These are phyloP conservation scores for Ceratocystis cubensis DNA, from an alignment of 2,329 filamentous ascomycete genomes.

Conservation along the genomic window DNA sequence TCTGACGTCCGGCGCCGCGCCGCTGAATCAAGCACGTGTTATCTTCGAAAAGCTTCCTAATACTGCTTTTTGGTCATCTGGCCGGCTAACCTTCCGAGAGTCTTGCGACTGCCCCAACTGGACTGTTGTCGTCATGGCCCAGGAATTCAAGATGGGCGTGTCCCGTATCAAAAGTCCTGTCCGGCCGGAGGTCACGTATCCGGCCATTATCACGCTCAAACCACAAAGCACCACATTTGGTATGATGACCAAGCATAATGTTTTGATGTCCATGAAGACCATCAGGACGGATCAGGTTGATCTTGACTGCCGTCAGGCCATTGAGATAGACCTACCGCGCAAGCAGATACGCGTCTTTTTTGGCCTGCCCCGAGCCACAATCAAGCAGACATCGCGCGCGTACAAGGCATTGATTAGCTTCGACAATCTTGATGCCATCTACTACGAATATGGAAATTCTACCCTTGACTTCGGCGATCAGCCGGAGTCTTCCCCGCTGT, in stretches of 20 bases:
- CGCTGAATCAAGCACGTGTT: neutral
- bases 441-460: constrained; percentile 24
- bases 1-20: neutral
- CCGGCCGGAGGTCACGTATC: constrained; percentile 10
- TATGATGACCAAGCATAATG: constrained; percentile 5
- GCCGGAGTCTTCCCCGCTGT: constrained; percentile 23
- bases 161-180: constrained; percentile 13
- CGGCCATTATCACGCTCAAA: neutral
- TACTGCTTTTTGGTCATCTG: constrained; percentile 4
- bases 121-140: neutral
- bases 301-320: constrained; percentile 7
- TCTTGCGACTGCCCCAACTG: neutral
- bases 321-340: constrained; percentile 16
- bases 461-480: neutral
- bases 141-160: constrained; percentile 7
- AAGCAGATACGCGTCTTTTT: constrained; percentile 17
- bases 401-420: constrained; percentile 37
- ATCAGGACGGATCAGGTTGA: constrained; percentile 11
- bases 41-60: neutral
- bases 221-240: constrained; percentile 10
- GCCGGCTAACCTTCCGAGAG: neutral
- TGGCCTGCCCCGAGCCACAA: neutral
- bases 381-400: neutral
- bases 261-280: constrained; percentile 16
- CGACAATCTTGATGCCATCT: constrained; percentile 34